Evolutionary conservation across 768 basidiomycete genomes (phyloP).

Genomic region (Collybiopsis confluens): DNA sequence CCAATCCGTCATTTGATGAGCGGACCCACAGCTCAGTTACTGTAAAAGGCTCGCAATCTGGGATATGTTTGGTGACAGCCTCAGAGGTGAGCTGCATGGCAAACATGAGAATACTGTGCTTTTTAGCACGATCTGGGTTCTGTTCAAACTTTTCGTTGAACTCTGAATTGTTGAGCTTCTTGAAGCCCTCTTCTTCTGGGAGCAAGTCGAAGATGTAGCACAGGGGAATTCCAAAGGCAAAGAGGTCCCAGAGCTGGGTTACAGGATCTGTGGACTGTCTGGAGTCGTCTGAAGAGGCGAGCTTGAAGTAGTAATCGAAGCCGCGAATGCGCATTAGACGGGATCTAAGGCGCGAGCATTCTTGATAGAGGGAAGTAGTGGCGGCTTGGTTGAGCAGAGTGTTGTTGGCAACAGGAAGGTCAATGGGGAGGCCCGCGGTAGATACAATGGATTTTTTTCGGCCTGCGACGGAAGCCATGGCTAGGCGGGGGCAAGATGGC

Average conservation of each 20-base stretch:
- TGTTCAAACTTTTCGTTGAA: conserved; percentile 64
- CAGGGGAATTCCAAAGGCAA: conserved; percentile 88
- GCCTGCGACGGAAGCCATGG: conserved; percentile 54
- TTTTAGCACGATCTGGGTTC: conserved; percentile 79
- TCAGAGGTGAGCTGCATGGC: conserved; percentile 81
- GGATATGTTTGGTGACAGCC: conserved; percentile 54
- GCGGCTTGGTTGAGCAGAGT: conserved; percentile 89
- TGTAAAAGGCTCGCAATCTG: conserved; percentile 78
- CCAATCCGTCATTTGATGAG: conserved; percentile 89
- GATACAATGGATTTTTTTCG: conserved; percentile 80
- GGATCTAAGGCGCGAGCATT: conserved; percentile 75
- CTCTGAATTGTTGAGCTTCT: conserved; percentile 56
- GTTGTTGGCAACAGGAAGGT: conserved; percentile 73
- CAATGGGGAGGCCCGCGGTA: conserved; percentile 60
- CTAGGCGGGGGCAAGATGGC: conserved; percentile 10
- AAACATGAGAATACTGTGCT: conserved; percentile 88
- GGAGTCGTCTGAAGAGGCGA: conserved; percentile 52
- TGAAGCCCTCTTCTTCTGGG: conserved; percentile 56
- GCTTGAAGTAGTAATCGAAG: conserved; percentile 66
- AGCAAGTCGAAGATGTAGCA: conserved; percentile 96
- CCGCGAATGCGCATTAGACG: conserved; percentile 76
- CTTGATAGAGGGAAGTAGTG: conserved; percentile 89
- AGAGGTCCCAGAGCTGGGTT: conserved; percentile 89
- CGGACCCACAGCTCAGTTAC: conserved; percentile 89
- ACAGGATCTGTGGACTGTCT: conserved; percentile 89